Conservation (phyloP, 2,329 filamentous ascomycete genomes). For the Aspergillus arachidicola region DNA sequence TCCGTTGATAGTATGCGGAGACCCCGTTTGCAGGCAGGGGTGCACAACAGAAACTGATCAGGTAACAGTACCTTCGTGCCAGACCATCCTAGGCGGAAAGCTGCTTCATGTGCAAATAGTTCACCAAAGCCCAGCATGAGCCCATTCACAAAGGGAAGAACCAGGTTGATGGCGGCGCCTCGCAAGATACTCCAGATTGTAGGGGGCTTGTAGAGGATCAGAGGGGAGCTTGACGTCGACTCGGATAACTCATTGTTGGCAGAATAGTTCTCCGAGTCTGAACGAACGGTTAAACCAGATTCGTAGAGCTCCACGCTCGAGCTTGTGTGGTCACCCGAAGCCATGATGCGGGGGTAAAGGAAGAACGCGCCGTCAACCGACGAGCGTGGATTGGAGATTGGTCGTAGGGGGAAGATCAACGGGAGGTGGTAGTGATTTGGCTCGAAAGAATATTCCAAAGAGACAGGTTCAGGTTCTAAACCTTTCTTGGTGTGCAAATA, state of each 20-base stretch:
- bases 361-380: constrained; percentile 2
- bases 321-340: constrained; percentile 33
- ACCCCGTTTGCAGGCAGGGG: neutral
- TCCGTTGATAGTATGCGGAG: neutral
- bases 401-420: neutral
- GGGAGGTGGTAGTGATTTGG: neutral
- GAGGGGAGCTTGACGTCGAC: constrained; percentile 40
- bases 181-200: constrained; percentile 83
- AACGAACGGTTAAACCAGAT: constrained; percentile 48
- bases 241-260: constrained; percentile 42
- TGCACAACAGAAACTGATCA: neutral
- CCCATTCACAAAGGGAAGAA: constrained; percentile 94
- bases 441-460: neutral
- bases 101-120: constrained; percentile 92
- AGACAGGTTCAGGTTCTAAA: neutral
- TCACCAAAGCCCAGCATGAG: constrained; percentile 98
- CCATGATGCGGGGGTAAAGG: constrained; percentile 28
- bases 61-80: constrained; percentile 75
- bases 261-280: constrained; percentile 53
- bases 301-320: constrained; percentile 44
- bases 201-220: constrained; percentile 78
- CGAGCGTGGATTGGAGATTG: neutral
- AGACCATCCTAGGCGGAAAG: constrained; percentile 90
- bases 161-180: constrained; percentile 91
- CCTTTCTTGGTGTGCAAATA: neutral